Conservation (phyloP, 805 yeast genomes). For the Suhomyces canberraensis region DNA sequence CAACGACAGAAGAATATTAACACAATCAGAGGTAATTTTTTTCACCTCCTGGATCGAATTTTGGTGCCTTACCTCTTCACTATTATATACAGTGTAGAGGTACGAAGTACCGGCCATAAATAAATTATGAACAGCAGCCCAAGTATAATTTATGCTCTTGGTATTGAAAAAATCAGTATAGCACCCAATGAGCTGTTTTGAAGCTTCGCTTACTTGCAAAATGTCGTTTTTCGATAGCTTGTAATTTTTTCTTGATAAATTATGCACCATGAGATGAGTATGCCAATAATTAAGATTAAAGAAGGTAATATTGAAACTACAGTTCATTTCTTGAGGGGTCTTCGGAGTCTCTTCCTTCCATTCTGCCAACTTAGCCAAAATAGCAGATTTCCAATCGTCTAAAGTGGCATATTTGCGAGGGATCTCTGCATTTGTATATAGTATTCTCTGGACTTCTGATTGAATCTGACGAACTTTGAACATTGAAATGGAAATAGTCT, state of each 20-base stretch:
- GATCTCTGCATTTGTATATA: constrained; percentile 69
- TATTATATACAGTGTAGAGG: constrained; percentile 71
- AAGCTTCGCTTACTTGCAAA: constrained; percentile 55
- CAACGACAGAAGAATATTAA: constrained; percentile 57
- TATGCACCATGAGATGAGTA: constrained; percentile 67
- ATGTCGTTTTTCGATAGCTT: constrained; percentile 53
- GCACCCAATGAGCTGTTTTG: constrained; percentile 62
- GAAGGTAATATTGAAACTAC: constrained; percentile 68
- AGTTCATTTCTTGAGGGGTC: constrained; percentile 58
- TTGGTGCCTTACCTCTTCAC: constrained; percentile 48
- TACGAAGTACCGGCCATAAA: constrained; percentile 89
- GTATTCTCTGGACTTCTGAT: constrained; percentile 66
- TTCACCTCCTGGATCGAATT: constrained; percentile 44
- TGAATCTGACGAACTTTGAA: constrained; percentile 71
- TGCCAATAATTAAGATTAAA: constrained; percentile 77
- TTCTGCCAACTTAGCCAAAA: constrained; percentile 48
- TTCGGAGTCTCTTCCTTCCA: constrained; percentile 65
- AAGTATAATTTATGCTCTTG: constrained; percentile 72
- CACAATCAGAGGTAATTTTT: constrained; percentile 52
- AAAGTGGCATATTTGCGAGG: constrained; percentile 59
- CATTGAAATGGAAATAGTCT: constrained; percentile 62
- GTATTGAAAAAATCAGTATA: constrained; percentile 57
- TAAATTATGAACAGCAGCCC: constrained; percentile 89
- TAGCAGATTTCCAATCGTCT: constrained; percentile 60
- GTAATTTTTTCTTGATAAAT: constrained; percentile 70